Base-by-base conservation (phyloP, 768 basidiomycete species). In the Cyclocybe cylindracea region DNA sequence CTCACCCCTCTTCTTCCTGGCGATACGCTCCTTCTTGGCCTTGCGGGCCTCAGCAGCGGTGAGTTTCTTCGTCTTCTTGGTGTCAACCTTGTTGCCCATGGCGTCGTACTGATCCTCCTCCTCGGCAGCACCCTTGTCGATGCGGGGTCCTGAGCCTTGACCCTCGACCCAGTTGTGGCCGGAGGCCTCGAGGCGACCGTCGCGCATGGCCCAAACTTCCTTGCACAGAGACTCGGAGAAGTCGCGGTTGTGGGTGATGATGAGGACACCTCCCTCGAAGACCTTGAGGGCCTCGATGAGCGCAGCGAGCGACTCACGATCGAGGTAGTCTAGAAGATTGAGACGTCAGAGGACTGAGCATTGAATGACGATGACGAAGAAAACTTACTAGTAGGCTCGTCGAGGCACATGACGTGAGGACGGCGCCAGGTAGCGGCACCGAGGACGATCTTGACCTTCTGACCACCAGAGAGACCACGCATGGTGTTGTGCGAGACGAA, bases 161-260 rank as follows among this genome's bases (percentile, higher is more conserved):
- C 97, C 97, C 75, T 98, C 97, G 66, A 97, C 94, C 96, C 95
- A 97, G 84, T 97, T 96, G 82, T 96, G 94, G 56, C 94, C 95
- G 39, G 95, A 98, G 5, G 96, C 94, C 78, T 95, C 93, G 58
- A 98, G 86, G 62, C 79, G 86, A 65, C 97, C 97, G 69, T 98
- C 93, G 45, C 90, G 87, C 97, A 98, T 99, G 37, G 97, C 96
- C 97, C 97, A 98, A 38, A 98, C 94, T 78, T 98, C 96, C 59
- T 85, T 80, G 85, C 97, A 98, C 57, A 99, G 77, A 34, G 92
- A 94, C 83, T 98, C 97, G 50, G 96, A 98, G 83, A 98, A 99
- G 81, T 98, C 95, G 55, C 91, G 86, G 80, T 95, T 94, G 85
- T 97, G 95, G 48, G 95, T 97, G 65, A 98, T 97, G 69, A 97